Percentiles rank a stretch among this genome's conserved stretches.
Conservation (phyloP, 345 rosid species). For the Hypericum androsaemum region DNA sequence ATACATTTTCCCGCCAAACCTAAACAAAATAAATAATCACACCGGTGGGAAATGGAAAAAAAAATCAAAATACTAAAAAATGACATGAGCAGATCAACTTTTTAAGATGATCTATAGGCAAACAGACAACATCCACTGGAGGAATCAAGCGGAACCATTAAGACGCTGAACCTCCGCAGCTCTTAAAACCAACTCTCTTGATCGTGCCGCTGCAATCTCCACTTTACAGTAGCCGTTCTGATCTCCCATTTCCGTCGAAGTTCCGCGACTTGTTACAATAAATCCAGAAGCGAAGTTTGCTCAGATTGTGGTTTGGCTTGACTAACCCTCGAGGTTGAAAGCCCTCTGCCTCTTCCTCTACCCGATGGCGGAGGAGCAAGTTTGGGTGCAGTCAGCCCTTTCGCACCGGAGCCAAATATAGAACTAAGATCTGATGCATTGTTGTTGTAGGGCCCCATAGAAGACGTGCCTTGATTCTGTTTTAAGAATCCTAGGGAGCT, state of each 20-base stretch:
- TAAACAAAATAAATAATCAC: too few species aligned
- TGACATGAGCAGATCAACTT: too few species aligned
- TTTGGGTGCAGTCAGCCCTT: constrained; percentile 47
- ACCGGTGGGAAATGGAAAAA: too few species aligned
- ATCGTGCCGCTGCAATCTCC: too few species aligned
- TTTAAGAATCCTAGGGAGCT: constrained; percentile 38
- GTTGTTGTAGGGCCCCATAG: constrained; percentile 30
- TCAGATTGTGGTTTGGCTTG: constrained; percentile 33
- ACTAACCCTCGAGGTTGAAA: constrained; percentile 30
- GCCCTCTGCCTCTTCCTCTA: constrained; percentile 42
- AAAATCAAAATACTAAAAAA: too few species aligned
- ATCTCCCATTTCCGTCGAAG: background rate
- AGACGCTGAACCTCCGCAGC: too few species aligned
- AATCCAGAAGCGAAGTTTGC: constrained; percentile 68
- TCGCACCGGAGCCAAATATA: constrained; percentile 55
- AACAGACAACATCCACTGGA: too few species aligned
- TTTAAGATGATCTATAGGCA: too few species aligned
- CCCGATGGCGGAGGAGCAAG: constrained; percentile 90
- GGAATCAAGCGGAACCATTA: too few species aligned
- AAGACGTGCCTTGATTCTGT: constrained; percentile 43
- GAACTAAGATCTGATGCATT: constrained; percentile 59
- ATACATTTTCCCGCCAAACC: too few species aligned
- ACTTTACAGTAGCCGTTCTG: background rate
- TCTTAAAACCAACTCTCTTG: too few species aligned
- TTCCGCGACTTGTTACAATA: constrained; percentile 29